Conservation (phyloP, 345 rosid genomes). For the Rhizophora apiculata region DNA sequence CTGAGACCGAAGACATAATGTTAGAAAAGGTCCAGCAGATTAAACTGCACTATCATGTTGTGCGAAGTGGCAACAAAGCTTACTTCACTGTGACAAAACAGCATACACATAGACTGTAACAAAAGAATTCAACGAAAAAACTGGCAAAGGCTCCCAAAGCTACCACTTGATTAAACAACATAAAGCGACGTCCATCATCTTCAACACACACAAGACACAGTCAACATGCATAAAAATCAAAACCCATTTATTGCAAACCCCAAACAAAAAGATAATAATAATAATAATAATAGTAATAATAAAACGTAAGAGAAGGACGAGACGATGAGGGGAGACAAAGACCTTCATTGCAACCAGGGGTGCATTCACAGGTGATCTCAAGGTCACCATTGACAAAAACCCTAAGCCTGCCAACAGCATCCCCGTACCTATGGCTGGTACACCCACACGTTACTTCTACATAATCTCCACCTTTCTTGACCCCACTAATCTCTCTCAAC, state of each 20-base stretch:
- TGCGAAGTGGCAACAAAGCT: constrained; percentile 17
- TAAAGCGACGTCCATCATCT: constrained; percentile 45
- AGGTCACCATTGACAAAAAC: constrained; percentile 92
- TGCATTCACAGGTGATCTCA: constrained; percentile 94
- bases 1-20: constrained; percentile 12
- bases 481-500: constrained; percentile 78
- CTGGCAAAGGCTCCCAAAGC: constrained; percentile 10
- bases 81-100: constrained; percentile 46
- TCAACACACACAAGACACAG: constrained; percentile 28
- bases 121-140: constrained; percentile 13
- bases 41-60: constrained; percentile 26
- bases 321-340: constrained; percentile 12
- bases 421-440: constrained; percentile 97
- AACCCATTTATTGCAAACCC: constrained; percentile 24
- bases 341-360: constrained; percentile 99
- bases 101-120: constrained; percentile 46
- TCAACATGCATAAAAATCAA: constrained; percentile 45
- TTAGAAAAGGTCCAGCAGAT: constrained; percentile 32
- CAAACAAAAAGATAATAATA: constrained; percentile 6
- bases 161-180: constrained; percentile 25
- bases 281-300: neutral
- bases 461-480: constrained; percentile 61
- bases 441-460: constrained; percentile 98
- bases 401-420: constrained; percentile 99
- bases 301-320: neutral